These are phyloP conservation scores for Ophiostoma quercus DNA, from an alignment of 2,329 filamentous ascomycete species.

Conservation along the genomic window DNA sequence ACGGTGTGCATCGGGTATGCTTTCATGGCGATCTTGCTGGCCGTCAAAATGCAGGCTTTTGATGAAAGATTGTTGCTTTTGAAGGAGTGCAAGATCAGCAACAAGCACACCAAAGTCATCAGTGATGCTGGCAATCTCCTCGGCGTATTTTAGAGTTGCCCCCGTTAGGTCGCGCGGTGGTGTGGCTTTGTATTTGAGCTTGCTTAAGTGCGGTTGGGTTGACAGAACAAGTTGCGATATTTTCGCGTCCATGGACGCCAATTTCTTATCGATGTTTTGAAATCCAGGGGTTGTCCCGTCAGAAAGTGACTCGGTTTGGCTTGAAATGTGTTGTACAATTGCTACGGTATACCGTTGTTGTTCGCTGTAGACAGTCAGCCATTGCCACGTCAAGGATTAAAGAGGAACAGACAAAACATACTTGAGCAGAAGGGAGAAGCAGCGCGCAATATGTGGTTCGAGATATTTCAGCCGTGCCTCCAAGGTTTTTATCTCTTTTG, in stretches of 20 bases:
- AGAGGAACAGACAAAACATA: background rate
- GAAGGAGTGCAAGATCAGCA: background rate
- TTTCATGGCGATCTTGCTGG: background rate
- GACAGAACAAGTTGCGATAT: background rate
- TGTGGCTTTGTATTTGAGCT: too few species aligned
- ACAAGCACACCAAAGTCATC: background rate
- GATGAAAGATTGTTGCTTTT: background rate
- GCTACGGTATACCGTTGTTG: background rate
- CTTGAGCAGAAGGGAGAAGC: too few species aligned
- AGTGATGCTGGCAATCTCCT: background rate
- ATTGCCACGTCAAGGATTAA: background rate
- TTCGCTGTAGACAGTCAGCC: background rate
- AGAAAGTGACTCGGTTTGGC: background rate
- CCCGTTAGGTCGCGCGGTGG: background rate
- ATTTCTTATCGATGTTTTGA: background rate
- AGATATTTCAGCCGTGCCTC: background rate
- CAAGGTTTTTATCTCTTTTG: background rate
- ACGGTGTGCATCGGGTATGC: background rate
- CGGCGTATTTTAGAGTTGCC: background rate
- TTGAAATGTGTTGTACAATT: background rate
- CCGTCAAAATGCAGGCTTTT: background rate
- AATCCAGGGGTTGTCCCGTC: background rate
- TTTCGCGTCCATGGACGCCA: background rate
- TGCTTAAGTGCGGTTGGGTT: too few species aligned
- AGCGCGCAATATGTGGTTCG: too few species aligned